Evolutionary conservation across 352 stramenopile genomes (phyloP), one percentile per base, ranked within the genome.

Genomic region (Globisporangium lucens): DNA sequence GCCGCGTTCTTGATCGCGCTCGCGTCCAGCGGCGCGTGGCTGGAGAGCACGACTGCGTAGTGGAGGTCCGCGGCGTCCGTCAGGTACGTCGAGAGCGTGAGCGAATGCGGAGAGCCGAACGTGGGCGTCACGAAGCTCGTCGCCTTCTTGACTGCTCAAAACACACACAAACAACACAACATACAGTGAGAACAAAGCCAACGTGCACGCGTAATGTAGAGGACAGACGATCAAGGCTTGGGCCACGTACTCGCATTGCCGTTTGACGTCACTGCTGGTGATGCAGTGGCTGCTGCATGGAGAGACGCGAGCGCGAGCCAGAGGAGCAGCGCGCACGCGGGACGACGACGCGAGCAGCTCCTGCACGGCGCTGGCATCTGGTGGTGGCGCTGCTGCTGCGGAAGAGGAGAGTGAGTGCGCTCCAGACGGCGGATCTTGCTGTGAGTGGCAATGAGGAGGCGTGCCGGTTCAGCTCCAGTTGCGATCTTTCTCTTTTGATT

Each of bases 31-130:
- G 76, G 56, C 22, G 62, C 27, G 43, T 79, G 70, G 0, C 84
- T 82, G 5, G 80, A 58, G 4, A 58, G 63, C 10, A 94, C 67
- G 22, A 90, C 76, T 0, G 72, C 79, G n/a, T 90, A 93, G 66
- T 95, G 85, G 38, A 95, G 61, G 67, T 93, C 75, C 0, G 85
- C 82, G 1, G 85, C 78, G 51, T 89, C 79, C 4, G 85, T 95
- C 61, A 95, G 49, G 66, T 80, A 89, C 17, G 83, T 93, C 52
- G 85, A 89, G 24, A 95, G 70, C 61, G 81, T 88, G 43, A 95
- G 72, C 29, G 83, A 66, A 29, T 78, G 61, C 6, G 76, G 61
- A 0, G 80, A 80, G 2, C 79, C 80, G 36, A 61, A 69, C 17
- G 79, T 87, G 2, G 83, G 75, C 9, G 71, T 61, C 46, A 89